Percentiles rank a stretch among this genome's conserved stretches.
phyloP scores from a whole-genome alignment of 768 basidiomycete genomes.

The Sistotremastrum niveocremeum region DNA sequence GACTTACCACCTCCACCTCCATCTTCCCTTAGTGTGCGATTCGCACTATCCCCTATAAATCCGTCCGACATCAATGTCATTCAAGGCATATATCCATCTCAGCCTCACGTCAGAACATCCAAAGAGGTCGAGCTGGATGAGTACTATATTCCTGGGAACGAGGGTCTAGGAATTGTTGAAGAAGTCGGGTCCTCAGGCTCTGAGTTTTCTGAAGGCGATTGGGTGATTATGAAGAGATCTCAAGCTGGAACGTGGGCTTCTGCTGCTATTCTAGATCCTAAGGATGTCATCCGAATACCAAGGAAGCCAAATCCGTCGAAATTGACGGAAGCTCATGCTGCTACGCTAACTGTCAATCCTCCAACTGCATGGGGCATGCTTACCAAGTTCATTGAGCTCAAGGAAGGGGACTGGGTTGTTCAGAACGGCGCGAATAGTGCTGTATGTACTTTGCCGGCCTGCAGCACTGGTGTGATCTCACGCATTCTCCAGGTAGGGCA shows the following conservation, averaged over 20 bases:
- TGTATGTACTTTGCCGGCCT: constrained; percentile 26
- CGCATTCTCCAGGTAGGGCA: constrained; percentile 49
- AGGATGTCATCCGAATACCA: constrained; percentile 51
- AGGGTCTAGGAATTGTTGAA: constrained; percentile 56
- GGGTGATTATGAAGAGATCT: constrained; percentile 57
- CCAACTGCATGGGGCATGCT: constrained; percentile 79
- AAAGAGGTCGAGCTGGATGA: constrained; percentile 20
- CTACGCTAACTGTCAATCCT: constrained; percentile 73
- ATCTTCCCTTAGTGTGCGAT: constrained; percentile 48
- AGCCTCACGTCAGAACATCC: constrained; percentile 29
- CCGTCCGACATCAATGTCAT: constrained; percentile 74
- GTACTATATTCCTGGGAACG: constrained; percentile 60
- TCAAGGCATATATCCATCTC: constrained; percentile 69
- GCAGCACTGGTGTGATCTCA: background rate
- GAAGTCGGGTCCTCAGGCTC: constrained; percentile 44
- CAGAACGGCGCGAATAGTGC: constrained; percentile 84
- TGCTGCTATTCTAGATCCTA: constrained; percentile 33
- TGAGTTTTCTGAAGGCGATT: constrained; percentile 41
- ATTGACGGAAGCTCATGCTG: constrained; percentile 51
- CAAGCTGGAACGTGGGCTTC: constrained; percentile 72
- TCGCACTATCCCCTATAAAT: constrained; percentile 64
- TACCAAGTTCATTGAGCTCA: constrained; percentile 46
- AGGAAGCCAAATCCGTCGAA: constrained; percentile 13
- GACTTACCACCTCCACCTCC: constrained; percentile 38
- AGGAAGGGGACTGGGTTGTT: constrained; percentile 64